Conservation (phyloP, 768 basidiomycete genomes). For the Lactifluus rugatus region DNA sequence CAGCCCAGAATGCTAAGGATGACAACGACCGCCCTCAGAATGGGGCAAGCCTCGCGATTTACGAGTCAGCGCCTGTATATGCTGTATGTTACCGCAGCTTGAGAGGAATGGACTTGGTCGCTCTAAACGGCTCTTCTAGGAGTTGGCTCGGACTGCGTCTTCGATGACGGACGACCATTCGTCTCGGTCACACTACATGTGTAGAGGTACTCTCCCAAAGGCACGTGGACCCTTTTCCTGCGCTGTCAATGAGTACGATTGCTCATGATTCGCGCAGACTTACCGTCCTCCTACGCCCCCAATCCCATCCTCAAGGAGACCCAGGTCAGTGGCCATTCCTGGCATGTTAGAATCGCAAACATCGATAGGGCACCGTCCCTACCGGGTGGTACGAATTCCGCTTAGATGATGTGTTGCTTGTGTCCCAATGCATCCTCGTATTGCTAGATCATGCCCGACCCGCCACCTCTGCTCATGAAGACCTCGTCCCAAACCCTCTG, state of each 20-base stretch:
- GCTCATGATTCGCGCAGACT: conserved; percentile 13
- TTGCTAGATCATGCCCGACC: conserved; percentile 17
- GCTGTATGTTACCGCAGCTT: neutral
- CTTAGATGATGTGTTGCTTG: neutral
- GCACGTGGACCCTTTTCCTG: conserved; percentile 1
- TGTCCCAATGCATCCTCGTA: neutral
- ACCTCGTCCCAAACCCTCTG: conserved; percentile 8
- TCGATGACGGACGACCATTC: conserved; percentile 3
- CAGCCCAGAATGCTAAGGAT: neutral
- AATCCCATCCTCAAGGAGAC: conserved; percentile 15
- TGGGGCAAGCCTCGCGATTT: neutral
- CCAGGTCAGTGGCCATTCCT: conserved; percentile 9
- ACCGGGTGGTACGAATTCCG: conserved; percentile 12
- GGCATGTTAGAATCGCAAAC: neutral
- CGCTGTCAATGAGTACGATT: neutral
- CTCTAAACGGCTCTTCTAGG: neutral
- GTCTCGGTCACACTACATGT: neutral
- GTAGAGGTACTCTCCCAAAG: conserved; percentile 2
- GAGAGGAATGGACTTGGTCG: neutral
- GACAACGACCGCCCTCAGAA: neutral
- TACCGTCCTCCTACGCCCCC: conserved; percentile 30
- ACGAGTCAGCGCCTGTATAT: neutral
- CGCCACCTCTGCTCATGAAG: conserved; percentile 16
- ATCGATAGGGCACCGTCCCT: conserved; percentile 3
- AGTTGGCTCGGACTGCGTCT: neutral